Conservation (phyloP, 495 filamentous ascomycete species). For the Hyaloscypha bicolor region DNA sequence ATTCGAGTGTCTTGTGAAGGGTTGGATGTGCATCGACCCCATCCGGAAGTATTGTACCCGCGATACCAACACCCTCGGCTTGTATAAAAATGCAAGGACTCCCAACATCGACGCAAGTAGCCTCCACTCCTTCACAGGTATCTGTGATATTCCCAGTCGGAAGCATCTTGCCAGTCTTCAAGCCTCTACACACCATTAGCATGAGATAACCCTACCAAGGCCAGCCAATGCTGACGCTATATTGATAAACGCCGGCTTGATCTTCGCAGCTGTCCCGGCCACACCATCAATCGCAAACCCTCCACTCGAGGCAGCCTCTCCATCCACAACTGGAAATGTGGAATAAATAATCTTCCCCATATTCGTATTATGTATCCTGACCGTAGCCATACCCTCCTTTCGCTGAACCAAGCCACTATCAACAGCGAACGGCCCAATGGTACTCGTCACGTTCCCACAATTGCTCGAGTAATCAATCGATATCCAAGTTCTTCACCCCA, state of each 20-base stretch:
- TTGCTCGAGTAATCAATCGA: slow-evolving; percentile 64
- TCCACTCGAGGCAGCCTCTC: slow-evolving; percentile 52
- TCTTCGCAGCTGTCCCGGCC: slow-evolving; percentile 54
- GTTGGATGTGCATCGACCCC: slow-evolving; percentile 48
- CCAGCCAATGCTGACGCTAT: slow-evolving; percentile 45
- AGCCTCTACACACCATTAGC: slow-evolving; percentile 43
- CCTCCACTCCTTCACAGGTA: slow-evolving; percentile 51
- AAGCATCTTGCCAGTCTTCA: slow-evolving; percentile 65
- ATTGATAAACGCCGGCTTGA: slow-evolving; percentile 64
- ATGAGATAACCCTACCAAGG: not conserved
- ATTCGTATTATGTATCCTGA: slow-evolving; percentile 59
- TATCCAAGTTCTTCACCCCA: slow-evolving; percentile 52
- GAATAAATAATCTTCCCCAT: slow-evolving; percentile 51
- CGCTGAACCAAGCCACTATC: slow-evolving; percentile 51
- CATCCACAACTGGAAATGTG: slow-evolving; percentile 50
- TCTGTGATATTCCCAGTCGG: slow-evolving; percentile 65
- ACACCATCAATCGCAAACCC: slow-evolving; percentile 71
- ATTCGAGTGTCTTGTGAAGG: slow-evolving; percentile 57
- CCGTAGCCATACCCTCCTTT: slow-evolving; percentile 37
- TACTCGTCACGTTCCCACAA: slow-evolving; percentile 73
- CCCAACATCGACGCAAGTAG: slow-evolving; percentile 62
- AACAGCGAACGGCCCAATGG: slow-evolving; percentile 67
- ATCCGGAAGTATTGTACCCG: slow-evolving; percentile 53
- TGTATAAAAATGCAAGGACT: slow-evolving; percentile 70
- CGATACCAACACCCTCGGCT: slow-evolving; percentile 52